phyloP scores from a whole-genome alignment of 176 grass and related monocot species.

The Metroxylon sagu region DNA sequence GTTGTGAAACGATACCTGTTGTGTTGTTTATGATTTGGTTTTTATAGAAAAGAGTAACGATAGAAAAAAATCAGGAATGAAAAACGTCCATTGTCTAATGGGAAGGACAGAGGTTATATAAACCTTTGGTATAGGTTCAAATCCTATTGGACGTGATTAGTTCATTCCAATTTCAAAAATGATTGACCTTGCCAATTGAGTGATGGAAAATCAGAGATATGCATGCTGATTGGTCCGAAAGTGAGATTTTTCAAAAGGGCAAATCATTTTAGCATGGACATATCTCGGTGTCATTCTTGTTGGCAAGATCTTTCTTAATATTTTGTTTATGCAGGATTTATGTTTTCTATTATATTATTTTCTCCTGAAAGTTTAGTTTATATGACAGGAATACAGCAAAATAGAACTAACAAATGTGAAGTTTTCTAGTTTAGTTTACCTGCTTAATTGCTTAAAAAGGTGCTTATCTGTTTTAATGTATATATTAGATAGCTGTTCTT shows the following conservation, averaged over 20 bases:
- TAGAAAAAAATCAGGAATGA: not conserved
- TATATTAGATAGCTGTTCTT: too few species aligned
- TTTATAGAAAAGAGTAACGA: too few species aligned
- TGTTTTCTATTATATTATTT: too few species aligned
- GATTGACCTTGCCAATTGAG: not conserved
- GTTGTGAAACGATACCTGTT: not conserved
- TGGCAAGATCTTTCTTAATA: not conserved
- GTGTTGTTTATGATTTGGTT: too few species aligned
- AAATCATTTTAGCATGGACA: not conserved
- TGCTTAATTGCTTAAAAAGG: too few species aligned
- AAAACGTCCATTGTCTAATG: slow-evolving; percentile 46
- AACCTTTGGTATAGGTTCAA: slow-evolving; percentile 45
- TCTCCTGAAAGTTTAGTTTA: too few species aligned
- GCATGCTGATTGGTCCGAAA: not conserved
- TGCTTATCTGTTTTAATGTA: too few species aligned
- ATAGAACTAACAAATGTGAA: too few species aligned
- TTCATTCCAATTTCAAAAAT: slow-evolving; percentile 9
- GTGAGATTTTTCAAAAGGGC: too few species aligned
- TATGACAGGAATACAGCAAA: too few species aligned
- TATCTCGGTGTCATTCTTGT: not conserved
- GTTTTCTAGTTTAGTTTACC: too few species aligned
- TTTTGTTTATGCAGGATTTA: too few species aligned
- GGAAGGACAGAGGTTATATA: slow-evolving; percentile 23
- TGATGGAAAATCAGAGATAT: slow-evolving; percentile 9
- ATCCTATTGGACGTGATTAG: slow-evolving; percentile 44